Percentiles rank a stretch among this genome's conserved stretches.
phyloP scores from a whole-genome alignment of 2,329 filamentous ascomycete genomes.

The Penicillium concentricum region DNA sequence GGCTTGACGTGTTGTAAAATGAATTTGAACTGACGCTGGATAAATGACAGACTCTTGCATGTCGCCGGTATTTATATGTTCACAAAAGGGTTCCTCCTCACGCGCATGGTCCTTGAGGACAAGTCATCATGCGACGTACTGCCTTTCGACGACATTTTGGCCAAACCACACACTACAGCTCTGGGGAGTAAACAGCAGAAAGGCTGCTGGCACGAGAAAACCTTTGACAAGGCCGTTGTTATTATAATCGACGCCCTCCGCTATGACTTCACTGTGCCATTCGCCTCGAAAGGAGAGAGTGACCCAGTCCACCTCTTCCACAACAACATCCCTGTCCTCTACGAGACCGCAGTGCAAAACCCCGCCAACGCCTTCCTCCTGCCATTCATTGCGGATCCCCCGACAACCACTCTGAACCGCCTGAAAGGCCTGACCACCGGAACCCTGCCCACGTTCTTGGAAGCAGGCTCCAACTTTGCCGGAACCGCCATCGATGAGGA shows the following conservation, averaged over 20 bases:
- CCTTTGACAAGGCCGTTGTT: constrained; percentile 86
- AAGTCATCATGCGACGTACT: constrained; percentile 68
- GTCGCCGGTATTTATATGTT: constrained; percentile 83
- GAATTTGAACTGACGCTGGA: constrained; percentile 3
- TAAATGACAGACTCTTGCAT: constrained; percentile 63
- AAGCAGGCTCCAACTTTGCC: constrained; percentile 91
- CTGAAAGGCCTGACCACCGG: constrained; percentile 94
- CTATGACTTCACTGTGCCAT: constrained; percentile 94
- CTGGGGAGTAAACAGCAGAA: constrained; percentile 41
- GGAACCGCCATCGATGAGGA: constrained; percentile 96
- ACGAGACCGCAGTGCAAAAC: constrained; percentile 72
- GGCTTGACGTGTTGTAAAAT: background rate
- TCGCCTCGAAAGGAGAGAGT: constrained; percentile 48
- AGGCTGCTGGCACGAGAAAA: constrained; percentile 96
- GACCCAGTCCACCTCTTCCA: constrained; percentile 67
- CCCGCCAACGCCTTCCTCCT: constrained; percentile 84
- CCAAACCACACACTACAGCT: constrained; percentile 16
- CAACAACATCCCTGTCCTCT: constrained; percentile 80
- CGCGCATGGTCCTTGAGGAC: constrained; percentile 74
- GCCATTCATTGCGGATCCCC: constrained; percentile 95
- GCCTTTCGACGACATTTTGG: constrained; percentile 56
- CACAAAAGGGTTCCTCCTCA: constrained; percentile 90
- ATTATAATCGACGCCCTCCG: constrained; percentile 89
- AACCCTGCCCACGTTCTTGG: constrained; percentile 90
- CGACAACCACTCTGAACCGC: constrained; percentile 87